These are phyloP conservation scores for Exidia glandulosa DNA, from an alignment of 768 basidiomycete genomes.

Conservation along the genomic window DNA sequence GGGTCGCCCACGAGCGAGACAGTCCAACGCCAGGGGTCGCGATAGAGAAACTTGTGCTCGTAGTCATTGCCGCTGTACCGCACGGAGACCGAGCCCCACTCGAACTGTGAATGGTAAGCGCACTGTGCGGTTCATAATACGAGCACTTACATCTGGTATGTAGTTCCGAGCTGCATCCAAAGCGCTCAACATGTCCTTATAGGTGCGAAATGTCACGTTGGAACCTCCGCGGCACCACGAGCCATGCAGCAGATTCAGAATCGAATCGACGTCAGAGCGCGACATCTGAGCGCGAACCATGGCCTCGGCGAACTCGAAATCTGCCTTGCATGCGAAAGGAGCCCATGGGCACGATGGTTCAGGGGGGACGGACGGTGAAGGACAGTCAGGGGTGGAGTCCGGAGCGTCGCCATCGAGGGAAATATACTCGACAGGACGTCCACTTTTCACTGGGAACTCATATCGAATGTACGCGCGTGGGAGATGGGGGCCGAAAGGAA, in stretches of 20 bases:
- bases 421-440: too few species aligned
- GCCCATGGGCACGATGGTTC: background rate
- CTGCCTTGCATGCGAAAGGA: background rate
- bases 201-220: background rate
- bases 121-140: too few species aligned
- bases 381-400: too few species aligned
- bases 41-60: conserved; percentile 16
- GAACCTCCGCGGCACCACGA: background rate
- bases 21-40: conserved; percentile 21
- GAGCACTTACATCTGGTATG: background rate
- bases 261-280: background rate
- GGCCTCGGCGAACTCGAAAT: background rate
- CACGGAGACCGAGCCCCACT: conserved; percentile 6
- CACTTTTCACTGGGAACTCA: too few species aligned
- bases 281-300: background rate
- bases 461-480: too few species aligned
- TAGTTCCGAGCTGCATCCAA: background rate
- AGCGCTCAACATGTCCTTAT: background rate
- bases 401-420: too few species aligned
- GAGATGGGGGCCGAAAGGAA: too few species aligned
- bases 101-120: too few species aligned
- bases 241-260: background rate
- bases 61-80: conserved; percentile 8
- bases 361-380: too few species aligned
- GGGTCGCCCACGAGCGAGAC: conserved; percentile 12